Evolutionary conservation across 1,284 basidiomycete genomes (phyloP).

Genomic region (Hemileia vastatrix): DNA sequence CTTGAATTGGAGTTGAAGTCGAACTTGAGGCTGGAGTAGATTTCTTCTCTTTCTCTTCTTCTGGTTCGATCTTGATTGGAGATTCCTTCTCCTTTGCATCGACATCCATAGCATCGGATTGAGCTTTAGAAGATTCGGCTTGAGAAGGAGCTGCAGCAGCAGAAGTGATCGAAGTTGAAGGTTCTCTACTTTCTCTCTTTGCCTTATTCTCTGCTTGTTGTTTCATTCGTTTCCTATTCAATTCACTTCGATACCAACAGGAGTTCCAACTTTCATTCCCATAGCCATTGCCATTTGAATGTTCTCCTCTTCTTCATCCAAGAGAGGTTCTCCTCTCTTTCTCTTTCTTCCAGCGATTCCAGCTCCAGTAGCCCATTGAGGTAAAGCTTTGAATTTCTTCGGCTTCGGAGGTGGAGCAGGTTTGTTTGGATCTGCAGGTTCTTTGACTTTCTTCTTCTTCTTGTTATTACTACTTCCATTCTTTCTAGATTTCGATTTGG

Average conservation of each 20-base stretch:
- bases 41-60: neutral
- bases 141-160: neutral
- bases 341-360: slow-evolving; percentile 35
- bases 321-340: slow-evolving; percentile 31
- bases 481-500: slow-evolving; percentile 52
- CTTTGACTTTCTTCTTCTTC: slow-evolving; percentile 26
- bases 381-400: slow-evolving; percentile 68
- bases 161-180: neutral
- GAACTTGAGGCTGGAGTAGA: neutral
- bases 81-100: slow-evolving; percentile 16
- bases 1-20: neutral
- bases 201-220: neutral
- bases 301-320: slow-evolving; percentile 27
- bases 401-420: slow-evolving; percentile 51
- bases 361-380: slow-evolving; percentile 29
- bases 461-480: slow-evolving; percentile 29
- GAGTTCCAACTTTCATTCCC: slow-evolving; percentile 36
- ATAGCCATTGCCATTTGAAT: too few species aligned
- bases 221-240: neutral
- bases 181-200: neutral
- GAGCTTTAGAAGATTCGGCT: neutral
- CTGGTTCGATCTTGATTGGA: slow-evolving; percentile 1
- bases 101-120: neutral
- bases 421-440: slow-evolving; percentile 38
- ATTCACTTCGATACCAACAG: slow-evolving; percentile 37